These are phyloP conservation scores for Lecanoromycetidae sp. DNA, from an alignment of 2,329 filamentous ascomycete species.

Conservation along the genomic window DNA sequence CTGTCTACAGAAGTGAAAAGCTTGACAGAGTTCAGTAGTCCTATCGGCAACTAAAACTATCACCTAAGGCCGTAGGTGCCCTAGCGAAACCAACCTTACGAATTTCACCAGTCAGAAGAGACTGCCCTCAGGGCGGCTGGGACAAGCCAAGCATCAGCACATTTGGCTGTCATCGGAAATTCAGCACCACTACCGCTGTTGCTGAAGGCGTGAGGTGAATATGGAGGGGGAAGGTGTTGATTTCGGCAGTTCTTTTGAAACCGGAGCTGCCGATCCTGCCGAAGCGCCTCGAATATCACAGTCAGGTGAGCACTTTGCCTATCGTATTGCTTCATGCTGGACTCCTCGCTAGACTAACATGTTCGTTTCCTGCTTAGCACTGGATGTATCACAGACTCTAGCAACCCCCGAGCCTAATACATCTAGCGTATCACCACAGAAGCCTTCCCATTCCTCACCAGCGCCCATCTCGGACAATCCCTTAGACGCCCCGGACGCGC, in stretches of 20 bases:
- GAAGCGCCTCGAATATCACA: constrained; percentile 6
- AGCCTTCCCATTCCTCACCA: constrained; percentile 12
- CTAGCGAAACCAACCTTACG: no score
- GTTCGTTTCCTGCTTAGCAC: background rate
- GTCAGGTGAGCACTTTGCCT: background rate
- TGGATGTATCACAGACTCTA: background rate
- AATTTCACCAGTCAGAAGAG: no score
- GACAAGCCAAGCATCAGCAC: no score
- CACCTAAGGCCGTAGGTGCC: no score
- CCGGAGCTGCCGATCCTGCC: background rate
- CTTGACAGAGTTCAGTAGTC: no score
- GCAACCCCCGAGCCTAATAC: background rate
- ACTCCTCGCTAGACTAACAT: background rate
- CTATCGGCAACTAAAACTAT: no score
- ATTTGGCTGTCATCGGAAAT: no score
- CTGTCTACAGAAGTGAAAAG: no score
- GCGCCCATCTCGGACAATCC: constrained; percentile 17
- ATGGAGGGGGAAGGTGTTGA: constrained; percentile 13
- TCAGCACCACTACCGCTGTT: no score
- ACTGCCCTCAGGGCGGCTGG: no score
- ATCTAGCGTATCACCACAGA: constrained; percentile 8
- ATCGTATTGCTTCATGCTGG: background rate
- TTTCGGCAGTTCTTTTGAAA: constrained; percentile 7
- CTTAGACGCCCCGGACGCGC: constrained; percentile 18
- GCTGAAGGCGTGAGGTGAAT: background rate